A percentile compares a stretch with the other conserved stretches of the same genome.
phyloP scores from a whole-genome alignment of 768 basidiomycete genomes.

The Clavaria fumosa region DNA sequence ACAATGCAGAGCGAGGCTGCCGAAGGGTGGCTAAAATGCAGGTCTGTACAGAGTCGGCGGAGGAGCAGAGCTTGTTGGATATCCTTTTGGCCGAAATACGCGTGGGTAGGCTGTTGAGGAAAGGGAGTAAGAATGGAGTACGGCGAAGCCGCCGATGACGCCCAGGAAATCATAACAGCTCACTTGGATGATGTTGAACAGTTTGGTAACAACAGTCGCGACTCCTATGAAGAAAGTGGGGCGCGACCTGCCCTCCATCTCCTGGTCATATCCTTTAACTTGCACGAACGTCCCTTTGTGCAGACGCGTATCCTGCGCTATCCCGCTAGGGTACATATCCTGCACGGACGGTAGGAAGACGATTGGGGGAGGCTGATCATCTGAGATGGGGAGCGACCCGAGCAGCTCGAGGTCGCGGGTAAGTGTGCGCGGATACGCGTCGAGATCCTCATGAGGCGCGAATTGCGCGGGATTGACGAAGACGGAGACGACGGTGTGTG shows the following conservation, averaged over 20 bases:
- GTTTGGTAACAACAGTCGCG: conserved; percentile 85
- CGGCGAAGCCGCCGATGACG: conserved; percentile 4
- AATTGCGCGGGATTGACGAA: conserved; percentile 99
- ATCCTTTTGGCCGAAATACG: conserved; percentile 97
- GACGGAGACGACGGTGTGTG: conserved; percentile 82
- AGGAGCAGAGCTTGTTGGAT: conserved; percentile 91
- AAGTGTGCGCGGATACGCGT: conserved; percentile 81
- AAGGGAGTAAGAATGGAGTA: too few relatives aligned
- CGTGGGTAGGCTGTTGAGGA: conserved; percentile 70
- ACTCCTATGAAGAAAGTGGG: conserved; percentile 94
- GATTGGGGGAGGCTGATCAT: conserved; percentile 14
- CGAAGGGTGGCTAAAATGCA: conserved; percentile 66
- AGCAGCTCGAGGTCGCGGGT: conserved; percentile 57
- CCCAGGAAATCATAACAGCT: conserved; percentile 10
- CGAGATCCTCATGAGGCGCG: conserved; percentile 87
- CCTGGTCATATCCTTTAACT: conserved; percentile 77
- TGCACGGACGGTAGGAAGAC: conserved; percentile 67
- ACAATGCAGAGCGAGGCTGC: conserved; percentile 69
- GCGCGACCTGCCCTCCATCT: conserved; percentile 82
- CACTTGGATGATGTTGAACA: conserved; percentile 87
- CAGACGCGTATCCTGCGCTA: conserved; percentile 51
- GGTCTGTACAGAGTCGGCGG: conserved; percentile 60
- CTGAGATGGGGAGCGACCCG: conserved; percentile 19
- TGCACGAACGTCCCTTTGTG: conserved; percentile 88
- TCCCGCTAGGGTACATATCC: conserved; percentile 91